Percentiles rank a stretch among this genome's conserved stretches.
Evolutionary conservation across 2,329 filamentous ascomycete genomes (phyloP).

Genomic region (Penicillium sp.): DNA sequence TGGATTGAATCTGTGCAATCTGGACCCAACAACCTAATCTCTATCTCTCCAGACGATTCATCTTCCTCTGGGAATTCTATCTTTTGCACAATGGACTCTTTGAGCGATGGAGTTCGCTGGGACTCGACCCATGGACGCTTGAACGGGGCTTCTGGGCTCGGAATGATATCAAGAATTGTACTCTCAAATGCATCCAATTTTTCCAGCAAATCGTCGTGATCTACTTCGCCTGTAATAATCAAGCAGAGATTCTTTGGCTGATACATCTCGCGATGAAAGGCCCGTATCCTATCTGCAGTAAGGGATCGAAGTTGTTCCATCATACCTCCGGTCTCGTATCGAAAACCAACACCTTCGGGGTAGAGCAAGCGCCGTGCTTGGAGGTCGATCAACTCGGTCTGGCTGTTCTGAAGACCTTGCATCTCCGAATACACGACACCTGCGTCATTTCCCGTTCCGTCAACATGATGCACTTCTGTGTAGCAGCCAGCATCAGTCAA

Average conservation of each 20-base stretch:
- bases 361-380: conserved; percentile 76
- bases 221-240: conserved; percentile 85
- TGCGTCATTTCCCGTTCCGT: conserved; percentile 89
- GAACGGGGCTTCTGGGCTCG: conserved; percentile 70
- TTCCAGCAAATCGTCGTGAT: conserved; percentile 73
- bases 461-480: conserved; percentile 94
- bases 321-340: conserved; percentile 98
- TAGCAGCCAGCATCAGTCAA: conserved; percentile 89
- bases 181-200: conserved; percentile 87
- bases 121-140: conserved; percentile 90
- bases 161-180: conserved; percentile 77
- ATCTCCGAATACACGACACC: conserved; percentile 98
- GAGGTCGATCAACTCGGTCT: conserved; percentile 82
- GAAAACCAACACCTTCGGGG: conserved; percentile 83
- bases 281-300: conserved; percentile 84
- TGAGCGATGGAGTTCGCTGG: conserved; percentile 67
- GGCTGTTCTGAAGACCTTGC: conserved; percentile 88
- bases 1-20: conserved; percentile 66
- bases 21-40: conserved; percentile 83
- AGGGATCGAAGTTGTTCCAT: conserved; percentile 84
- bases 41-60: conserved; percentile 84
- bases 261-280: conserved; percentile 95
- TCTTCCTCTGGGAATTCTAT: conserved; percentile 96
- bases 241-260: conserved; percentile 93
- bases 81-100: conserved; percentile 68